These are phyloP conservation scores for Schizonepeta tenuifolia DNA, from an alignment of 257 asterid species.

Conservation along the genomic window DNA sequence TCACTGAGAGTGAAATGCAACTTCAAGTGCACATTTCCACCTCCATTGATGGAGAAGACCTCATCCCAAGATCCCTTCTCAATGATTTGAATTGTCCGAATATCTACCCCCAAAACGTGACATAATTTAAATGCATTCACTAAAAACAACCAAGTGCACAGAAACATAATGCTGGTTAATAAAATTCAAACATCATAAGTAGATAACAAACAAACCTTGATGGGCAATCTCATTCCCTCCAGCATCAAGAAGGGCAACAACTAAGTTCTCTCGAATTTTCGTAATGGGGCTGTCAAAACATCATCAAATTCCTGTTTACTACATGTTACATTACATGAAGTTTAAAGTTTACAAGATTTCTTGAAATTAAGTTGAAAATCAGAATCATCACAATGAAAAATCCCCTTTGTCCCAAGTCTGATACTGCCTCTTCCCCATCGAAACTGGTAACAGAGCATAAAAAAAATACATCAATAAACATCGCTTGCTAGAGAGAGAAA, in stretches of 20 bases:
- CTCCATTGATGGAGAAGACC: slow-evolving; percentile 62
- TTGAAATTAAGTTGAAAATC: slow-evolving; percentile 28
- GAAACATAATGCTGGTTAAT: not conserved
- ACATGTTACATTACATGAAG: not conserved
- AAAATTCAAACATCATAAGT: slow-evolving; percentile 3
- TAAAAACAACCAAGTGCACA: not conserved
- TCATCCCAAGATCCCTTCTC: slow-evolving; percentile 96
- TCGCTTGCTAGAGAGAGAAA: not conserved
- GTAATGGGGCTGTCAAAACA: slow-evolving; percentile 74
- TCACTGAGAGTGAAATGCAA: slow-evolving; percentile 72
- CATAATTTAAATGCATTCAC: not conserved
- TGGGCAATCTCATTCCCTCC: slow-evolving; percentile 73
- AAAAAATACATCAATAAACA: slow-evolving; percentile 5
- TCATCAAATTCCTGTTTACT: slow-evolving; percentile 19
- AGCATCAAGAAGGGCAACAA: slow-evolving; percentile 73
- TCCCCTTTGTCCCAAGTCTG: slow-evolving; percentile 80
- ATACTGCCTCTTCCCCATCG: slow-evolving; percentile 78
- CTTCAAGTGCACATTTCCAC: slow-evolving; percentile 83
- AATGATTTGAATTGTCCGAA: slow-evolving; percentile 67
- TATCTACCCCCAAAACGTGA: slow-evolving; percentile 46
- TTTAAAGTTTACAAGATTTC: not conserved
- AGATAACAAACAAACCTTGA: slow-evolving; percentile 49
- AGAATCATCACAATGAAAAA: slow-evolving; percentile 75
- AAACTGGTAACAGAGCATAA: slow-evolving; percentile 48
- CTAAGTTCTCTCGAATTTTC: slow-evolving; percentile 66